Base-by-base conservation (phyloP, 192 early-diverging fungal species). In the Rhizophagus clarus region DNA sequence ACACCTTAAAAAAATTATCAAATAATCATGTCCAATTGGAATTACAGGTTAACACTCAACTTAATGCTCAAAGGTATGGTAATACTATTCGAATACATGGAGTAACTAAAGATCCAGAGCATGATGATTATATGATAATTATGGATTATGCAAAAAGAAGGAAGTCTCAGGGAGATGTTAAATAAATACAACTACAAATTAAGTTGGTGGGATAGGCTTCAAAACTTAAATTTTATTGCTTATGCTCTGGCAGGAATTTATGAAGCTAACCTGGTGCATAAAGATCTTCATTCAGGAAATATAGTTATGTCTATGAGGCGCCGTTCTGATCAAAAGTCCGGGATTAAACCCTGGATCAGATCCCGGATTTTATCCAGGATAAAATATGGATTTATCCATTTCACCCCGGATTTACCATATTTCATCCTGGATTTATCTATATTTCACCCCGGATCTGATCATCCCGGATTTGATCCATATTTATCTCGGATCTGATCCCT, bases 281-380 rank as follows among this genome's bases (percentile, higher is more conserved):
- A 83, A n/a, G 85, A 84, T 72, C 68, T 87, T 1, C 85, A 87
- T 79, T 83, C 76, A 60, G 84, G 82, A 28, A 87, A 87, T 61
- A 85, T 87, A 22, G 70, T 85, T 81, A 85, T 81, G 45, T 73
- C 76, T 61, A n/a, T n/a, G n/a, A n/a, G n/a, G n/a, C n/a, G n/a
- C n/a, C n/a, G n/a, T n/a, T n/a, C n/a, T n/a, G n/a, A n/a, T n/a
- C n/a, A n/a, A n/a, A n/a, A n/a, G n/a, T n/a, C n/a, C n/a, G n/a
- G n/a, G n/a, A n/a, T n/a, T n/a, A n/a, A n/a, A n/a, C n/a, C n/a
- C n/a, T n/a, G n/a, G n/a, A n/a, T n/a, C n/a, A n/a, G n/a, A n/a
- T n/a, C n/a, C n/a, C n/a, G n/a, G n/a, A n/a, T n/a, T n/a, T n/a
- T n/a, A n/a, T n/a, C n/a, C n/a, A n/a, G n/a, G n/a, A n/a, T n/a